These are phyloP conservation scores for Bryum argenteum DNA, from an alignment of 225 moss, liverwort and hornwort genomes.

Conservation along the genomic window DNA sequence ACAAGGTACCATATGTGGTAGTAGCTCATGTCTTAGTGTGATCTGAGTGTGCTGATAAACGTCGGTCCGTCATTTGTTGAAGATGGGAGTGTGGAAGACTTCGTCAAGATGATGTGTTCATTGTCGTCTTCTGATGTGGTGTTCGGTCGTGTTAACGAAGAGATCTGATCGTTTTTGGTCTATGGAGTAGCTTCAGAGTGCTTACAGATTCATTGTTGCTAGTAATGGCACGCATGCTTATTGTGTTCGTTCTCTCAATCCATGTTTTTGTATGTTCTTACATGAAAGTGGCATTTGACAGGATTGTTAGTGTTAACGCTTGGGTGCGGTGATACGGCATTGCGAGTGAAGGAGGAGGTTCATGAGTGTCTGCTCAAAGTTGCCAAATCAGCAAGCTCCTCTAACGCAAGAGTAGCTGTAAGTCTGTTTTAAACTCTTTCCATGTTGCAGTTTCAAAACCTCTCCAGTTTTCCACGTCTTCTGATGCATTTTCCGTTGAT, in stretches of 20 bases:
- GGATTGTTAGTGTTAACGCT: conserved; percentile 55
- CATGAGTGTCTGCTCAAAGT: conserved; percentile 39
- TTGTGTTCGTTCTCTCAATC: neutral
- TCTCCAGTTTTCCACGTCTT: conserved; percentile 9
- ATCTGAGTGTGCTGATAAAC: conserved; percentile 3
- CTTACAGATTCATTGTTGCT: neutral
- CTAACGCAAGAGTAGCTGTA: conserved; percentile 48
- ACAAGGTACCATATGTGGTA: neutral
- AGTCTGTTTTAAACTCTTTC: conserved; percentile 21
- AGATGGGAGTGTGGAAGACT: neutral
- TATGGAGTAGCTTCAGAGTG: conserved; percentile 13
- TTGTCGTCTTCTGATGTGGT: neutral
- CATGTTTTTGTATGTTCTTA: neutral
- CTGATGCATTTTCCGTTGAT: conserved; percentile 21
- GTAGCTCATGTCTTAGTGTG: conserved; percentile 4
- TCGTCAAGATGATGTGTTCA: conserved; percentile 6
- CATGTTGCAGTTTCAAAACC: neutral
- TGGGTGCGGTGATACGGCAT: conserved; percentile 38
- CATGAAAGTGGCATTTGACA: conserved; percentile 23
- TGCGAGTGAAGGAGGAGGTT: conserved; percentile 46
- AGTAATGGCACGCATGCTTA: conserved; percentile 9
- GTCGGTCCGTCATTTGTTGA: neutral
- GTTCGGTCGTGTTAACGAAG: conserved; percentile 4
- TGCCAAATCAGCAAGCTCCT: conserved; percentile 34
- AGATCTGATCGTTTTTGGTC: conserved; percentile 2